Percentiles rank a stretch among this genome's conserved stretches.
Evolutionary conservation across 345 rosid genomes (phyloP).

Genomic region (Syzygium grande): DNA sequence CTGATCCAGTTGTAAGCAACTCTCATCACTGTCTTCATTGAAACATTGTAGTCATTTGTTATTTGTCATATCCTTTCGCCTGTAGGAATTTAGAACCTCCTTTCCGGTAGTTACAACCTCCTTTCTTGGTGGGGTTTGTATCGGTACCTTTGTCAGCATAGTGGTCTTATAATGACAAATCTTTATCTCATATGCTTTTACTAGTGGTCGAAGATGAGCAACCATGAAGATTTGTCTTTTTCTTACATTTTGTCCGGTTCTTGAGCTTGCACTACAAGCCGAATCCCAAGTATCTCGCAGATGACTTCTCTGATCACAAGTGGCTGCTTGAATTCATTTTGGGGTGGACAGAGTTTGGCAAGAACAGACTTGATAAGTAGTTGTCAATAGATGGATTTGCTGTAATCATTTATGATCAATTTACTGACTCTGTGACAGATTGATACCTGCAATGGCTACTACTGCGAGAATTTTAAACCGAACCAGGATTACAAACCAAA

Average conservation of each 20-base stretch:
- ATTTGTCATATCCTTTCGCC: background rate
- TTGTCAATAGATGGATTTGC: background rate
- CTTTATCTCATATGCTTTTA: background rate
- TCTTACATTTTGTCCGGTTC: background rate
- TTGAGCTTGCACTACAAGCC: background rate
- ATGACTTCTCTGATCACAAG: background rate
- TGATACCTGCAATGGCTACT: slow-evolving; percentile 85
- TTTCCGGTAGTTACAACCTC: background rate
- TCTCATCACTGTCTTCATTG: background rate
- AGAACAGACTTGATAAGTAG: background rate
- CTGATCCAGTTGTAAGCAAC: slow-evolving; percentile 62
- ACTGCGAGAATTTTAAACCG: slow-evolving; percentile 70
- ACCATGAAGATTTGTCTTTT: background rate
- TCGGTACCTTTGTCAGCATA: background rate
- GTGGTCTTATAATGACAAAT: background rate
- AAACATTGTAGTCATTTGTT: background rate
- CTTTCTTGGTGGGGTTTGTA: background rate
- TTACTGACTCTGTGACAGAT: slow-evolving; percentile 29
- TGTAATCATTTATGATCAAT: background rate
- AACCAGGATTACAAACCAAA: slow-evolving; percentile 60
- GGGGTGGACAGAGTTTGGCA: background rate
- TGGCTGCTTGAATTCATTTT: background rate
- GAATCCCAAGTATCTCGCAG: background rate
- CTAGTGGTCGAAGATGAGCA: background rate
- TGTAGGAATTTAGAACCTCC: background rate